Percentiles rank a stretch among this genome's conserved stretches.
Evolutionary conservation across 2,329 filamentous ascomycete genomes (phyloP).

Genomic region (Plenodomus biglobosus): DNA sequence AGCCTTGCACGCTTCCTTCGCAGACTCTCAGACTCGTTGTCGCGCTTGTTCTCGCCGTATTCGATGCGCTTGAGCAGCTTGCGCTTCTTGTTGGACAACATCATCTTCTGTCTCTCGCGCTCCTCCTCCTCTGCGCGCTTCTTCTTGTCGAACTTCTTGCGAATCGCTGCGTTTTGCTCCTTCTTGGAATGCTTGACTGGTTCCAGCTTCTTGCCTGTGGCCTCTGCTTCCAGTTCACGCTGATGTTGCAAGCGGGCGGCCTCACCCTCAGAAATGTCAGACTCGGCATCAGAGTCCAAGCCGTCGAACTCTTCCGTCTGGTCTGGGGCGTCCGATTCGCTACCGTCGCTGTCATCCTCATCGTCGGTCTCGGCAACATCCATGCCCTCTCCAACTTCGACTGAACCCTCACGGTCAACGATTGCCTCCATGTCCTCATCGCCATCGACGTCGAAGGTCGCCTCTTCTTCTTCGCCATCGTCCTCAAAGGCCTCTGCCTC

Average conservation of each 20-base stretch:
- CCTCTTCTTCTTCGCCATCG: constrained; percentile 46
- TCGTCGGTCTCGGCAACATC: constrained; percentile 52
- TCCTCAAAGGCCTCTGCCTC: constrained; percentile 76
- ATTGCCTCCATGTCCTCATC: constrained; percentile 35
- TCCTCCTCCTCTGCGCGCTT: constrained; percentile 75
- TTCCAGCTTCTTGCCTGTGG: constrained; percentile 64
- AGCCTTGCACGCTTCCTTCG: constrained; percentile 87
- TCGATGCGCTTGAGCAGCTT: constrained; percentile 98
- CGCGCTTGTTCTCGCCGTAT: constrained; percentile 91
- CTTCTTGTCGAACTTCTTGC: constrained; percentile 66
- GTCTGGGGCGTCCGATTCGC: constrained; percentile 42
- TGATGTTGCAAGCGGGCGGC: constrained; percentile 71
- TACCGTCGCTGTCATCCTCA: constrained; percentile 49
- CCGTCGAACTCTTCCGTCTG: constrained; percentile 47
- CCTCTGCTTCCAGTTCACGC: constrained; percentile 88
- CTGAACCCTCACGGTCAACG: constrained; percentile 44
- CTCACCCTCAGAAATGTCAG: constrained; percentile 57
- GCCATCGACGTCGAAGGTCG: constrained; percentile 44
- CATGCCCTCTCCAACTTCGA: constrained; percentile 54
- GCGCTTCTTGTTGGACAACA: constrained; percentile 97
- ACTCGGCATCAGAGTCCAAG: constrained; percentile 54
- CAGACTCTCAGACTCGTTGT: constrained; percentile 83
- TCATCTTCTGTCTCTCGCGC: constrained; percentile 90
- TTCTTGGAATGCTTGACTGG: constrained; percentile 47
- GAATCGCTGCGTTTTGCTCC: constrained; percentile 66